These are phyloP conservation scores for Limnanthes douglasii DNA, from an alignment of 345 rosid genomes.

Conservation along the genomic window DNA sequence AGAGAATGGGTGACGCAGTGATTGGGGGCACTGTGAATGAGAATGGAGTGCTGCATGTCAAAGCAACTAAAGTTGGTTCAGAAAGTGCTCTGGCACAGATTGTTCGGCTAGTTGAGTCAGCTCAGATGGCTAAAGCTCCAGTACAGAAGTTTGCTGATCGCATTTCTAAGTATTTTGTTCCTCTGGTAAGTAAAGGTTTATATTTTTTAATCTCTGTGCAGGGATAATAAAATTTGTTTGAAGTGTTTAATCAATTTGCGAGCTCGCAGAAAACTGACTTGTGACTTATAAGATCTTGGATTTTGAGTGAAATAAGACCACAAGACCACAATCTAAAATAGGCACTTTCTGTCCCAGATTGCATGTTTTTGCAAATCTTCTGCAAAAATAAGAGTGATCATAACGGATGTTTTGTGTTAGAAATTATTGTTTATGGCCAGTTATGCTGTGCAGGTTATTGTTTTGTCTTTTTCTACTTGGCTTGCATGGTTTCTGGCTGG, in stretches of 20 bases:
- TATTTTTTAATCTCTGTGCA: background rate
- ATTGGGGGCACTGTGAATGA: constrained; percentile 66
- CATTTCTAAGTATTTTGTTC: constrained; percentile 54
- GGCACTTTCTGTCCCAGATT: background rate
- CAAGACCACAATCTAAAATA: too few relatives aligned
- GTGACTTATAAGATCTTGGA: too few relatives aligned
- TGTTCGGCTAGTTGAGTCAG: constrained; percentile 59
- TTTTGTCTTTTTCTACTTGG: constrained; percentile 54
- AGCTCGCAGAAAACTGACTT: too few relatives aligned
- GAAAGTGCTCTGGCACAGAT: constrained; percentile 64
- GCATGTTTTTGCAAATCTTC: background rate
- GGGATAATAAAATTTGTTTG: background rate
- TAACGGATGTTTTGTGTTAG: background rate
- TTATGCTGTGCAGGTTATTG: constrained; percentile 30
- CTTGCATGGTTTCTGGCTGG: constrained; percentile 61
- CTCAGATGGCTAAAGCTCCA: constrained; percentile 80
- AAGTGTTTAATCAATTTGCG: too few relatives aligned
- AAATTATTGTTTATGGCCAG: background rate
- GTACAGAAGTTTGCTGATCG: constrained; percentile 72
- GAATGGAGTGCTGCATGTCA: constrained; percentile 48
- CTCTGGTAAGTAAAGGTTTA: constrained; percentile 44
- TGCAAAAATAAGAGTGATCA: background rate
- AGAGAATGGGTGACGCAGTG: constrained; percentile 43
- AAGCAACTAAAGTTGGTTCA: constrained; percentile 55
- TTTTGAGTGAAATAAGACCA: too few relatives aligned